Evolutionary conservation across 352 stramenopile genomes (phyloP).

Genomic region (Pilasporangium apinafurcum): DNA sequence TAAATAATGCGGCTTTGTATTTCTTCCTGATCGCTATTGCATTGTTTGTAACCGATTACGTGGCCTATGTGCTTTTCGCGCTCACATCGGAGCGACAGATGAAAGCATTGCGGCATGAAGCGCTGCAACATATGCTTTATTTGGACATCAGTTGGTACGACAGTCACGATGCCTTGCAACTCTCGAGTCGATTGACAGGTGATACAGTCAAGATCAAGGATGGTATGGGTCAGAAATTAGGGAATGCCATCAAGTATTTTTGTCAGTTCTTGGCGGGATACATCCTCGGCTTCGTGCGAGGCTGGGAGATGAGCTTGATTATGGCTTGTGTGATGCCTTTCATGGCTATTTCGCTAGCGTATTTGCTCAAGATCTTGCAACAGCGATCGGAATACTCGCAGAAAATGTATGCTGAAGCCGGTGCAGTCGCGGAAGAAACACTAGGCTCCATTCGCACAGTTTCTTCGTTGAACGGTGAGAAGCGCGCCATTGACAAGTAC

Average conservation of each 20-base stretch:
- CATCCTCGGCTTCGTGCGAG: slow-evolving; percentile 16
- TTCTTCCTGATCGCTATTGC: slow-evolving; percentile 11
- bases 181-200: slow-evolving; percentile 14
- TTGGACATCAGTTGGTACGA: slow-evolving; percentile 23
- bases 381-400: slow-evolving; percentile 5
- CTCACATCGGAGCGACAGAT: slow-evolving; percentile 16
- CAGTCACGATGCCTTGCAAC: slow-evolving; percentile 5
- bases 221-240: slow-evolving; percentile 23
- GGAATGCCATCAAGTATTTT: slow-evolving; percentile 25
- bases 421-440: slow-evolving; percentile 23
- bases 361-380: slow-evolving; percentile 12
- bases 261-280: slow-evolving; percentile 12
- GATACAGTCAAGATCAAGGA: slow-evolving; percentile 24
- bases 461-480: slow-evolving; percentile 13
- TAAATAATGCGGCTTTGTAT: slow-evolving; percentile 9
- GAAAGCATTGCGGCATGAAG: slow-evolving; percentile 9
- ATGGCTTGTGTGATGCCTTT: slow-evolving; percentile 22
- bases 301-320: slow-evolving; percentile 18
- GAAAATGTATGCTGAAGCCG: slow-evolving; percentile 17
- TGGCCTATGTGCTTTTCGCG: slow-evolving; percentile 8
- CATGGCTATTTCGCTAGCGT: slow-evolving; percentile 12
- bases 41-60: slow-evolving; percentile 13
- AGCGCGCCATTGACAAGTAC: slow-evolving; percentile 17
- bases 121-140: slow-evolving; percentile 18
- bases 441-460: slow-evolving; percentile 21